Evolutionary conservation across 345 rosid species (phyloP).

Genomic region (Bruguiera gymnorhiza): DNA sequence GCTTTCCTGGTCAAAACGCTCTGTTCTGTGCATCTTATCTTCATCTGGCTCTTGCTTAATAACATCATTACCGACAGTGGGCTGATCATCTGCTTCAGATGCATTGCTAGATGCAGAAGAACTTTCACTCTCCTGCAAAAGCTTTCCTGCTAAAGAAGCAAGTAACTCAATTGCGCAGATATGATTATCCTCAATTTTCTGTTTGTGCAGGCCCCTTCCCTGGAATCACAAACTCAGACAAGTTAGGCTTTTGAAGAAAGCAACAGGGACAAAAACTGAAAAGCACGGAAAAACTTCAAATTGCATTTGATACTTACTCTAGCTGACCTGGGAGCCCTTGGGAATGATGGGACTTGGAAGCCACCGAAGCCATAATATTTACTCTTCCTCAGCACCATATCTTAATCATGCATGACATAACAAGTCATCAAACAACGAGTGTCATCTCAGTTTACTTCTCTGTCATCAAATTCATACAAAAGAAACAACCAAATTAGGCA

Average conservation of each 20-base stretch:
- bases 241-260: constrained; percentile 18
- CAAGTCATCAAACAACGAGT: constrained; percentile 27
- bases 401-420: constrained; percentile 40
- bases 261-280: background rate
- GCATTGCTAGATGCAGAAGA: constrained; percentile 73
- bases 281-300: constrained; percentile 10
- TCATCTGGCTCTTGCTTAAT: constrained; percentile 42
- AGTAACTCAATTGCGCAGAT: constrained; percentile 73
- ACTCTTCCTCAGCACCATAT: constrained; percentile 79
- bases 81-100: constrained; percentile 49
- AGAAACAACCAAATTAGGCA: constrained; percentile 4
- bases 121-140: constrained; percentile 76
- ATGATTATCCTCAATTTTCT: constrained; percentile 40
- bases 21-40: constrained; percentile 39
- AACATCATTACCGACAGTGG: constrained; percentile 24
- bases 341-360: constrained; percentile 53
- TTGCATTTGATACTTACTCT: constrained; percentile 45
- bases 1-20: constrained; percentile 43
- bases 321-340: constrained; percentile 74
- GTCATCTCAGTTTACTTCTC: constrained; percentile 19
- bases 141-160: constrained; percentile 83
- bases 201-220: constrained; percentile 48
- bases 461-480: constrained; percentile 30
- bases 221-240: constrained; percentile 28
- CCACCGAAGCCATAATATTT: constrained; percentile 48